Percentiles rank a stretch among this genome's conserved stretches.
Conservation (phyloP, 257 asterid genomes). For the Nicotiana knightiana region DNA sequence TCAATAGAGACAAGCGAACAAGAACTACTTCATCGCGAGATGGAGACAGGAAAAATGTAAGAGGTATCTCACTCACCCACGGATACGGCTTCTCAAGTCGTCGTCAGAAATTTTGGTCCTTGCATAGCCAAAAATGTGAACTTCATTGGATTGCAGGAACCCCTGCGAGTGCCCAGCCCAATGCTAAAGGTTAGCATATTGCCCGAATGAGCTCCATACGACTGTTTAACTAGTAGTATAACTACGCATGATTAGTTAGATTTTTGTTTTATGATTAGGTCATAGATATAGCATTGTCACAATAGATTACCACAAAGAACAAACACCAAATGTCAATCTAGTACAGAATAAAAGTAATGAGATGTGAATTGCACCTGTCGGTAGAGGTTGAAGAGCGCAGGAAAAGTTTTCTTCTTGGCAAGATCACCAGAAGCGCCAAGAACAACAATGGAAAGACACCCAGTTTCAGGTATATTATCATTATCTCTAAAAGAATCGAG, state of each 20-base stretch:
- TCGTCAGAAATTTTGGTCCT: constrained; percentile 82
- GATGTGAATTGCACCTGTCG: constrained; percentile 52
- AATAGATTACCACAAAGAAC: neutral
- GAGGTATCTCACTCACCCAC: constrained; percentile 46
- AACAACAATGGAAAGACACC: constrained; percentile 76
- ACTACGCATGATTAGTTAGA: neutral
- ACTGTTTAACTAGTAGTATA: neutral
- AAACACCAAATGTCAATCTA: neutral
- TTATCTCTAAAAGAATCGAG: constrained; percentile 47
- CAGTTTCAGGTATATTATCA: constrained; percentile 56
- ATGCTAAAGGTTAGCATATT: constrained; percentile 9
- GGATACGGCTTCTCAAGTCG: constrained; percentile 74
- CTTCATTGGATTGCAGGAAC: constrained; percentile 71
- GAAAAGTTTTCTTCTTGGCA: constrained; percentile 98
- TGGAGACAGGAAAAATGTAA: neutral
- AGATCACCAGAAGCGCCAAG: constrained; percentile 99
- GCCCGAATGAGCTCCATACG: neutral
- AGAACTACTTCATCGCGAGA: neutral
- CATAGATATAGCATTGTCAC: neutral
- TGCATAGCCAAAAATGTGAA: constrained; percentile 97
- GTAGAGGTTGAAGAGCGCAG: constrained; percentile 91
- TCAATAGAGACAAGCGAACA: neutral
- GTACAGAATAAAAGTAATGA: neutral
- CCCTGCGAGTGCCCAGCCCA: constrained; percentile 46
- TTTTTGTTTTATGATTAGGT: neutral